Evolutionary conservation across 768 basidiomycete species (phyloP), one percentile per base, ranked within the genome.

Genomic region (Podaxis sp.): DNA sequence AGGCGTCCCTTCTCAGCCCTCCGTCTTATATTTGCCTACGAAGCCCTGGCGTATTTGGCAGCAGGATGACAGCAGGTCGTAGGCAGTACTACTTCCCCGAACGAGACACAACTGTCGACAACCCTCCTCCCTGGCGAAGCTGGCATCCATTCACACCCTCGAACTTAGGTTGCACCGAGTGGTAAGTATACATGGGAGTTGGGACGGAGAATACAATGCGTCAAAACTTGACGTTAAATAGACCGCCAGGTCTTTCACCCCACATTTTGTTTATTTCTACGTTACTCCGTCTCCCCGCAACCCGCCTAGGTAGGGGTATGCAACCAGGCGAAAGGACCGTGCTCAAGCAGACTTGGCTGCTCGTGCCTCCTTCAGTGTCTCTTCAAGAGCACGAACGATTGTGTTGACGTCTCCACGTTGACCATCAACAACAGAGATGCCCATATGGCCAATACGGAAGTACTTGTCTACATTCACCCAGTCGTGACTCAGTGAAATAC

Each of bases 361-460:
- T 65, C 68, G 74, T 4, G 76, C 76, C 66, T 82, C 81, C 7
- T 71, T 68, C 57, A 93, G 69, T 2, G 82, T 76, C 61, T 87
- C 86, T 69, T 81, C 82, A 72, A 97, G 72, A 4, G 85, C 86
- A 13, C 77, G 74, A 50, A 93, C 78, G 60, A 97, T 77, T 70
- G 76, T 86, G 67, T 93, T 87, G 12, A 96, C 72, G 71, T 98
- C 95, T 0, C 85, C 88, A 57, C 94, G 81, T 61, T 81, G 67
- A 24, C 76, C 57, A 63, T 94, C 85, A 6, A 90, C 87, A 22
- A 84, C 95, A n/a, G 89, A 87, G 60, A 89, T 72, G 55, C 96
- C 96, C 94, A 98, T 96, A 73, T 97, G 96, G 83, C 94, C 95
- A 58, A 97, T 87, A 55, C 95, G 89, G 88, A 96, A 94, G 75